A percentile compares a stretch with the other conserved stretches of the same genome.
phyloP scores from a whole-genome alignment of 2,329 filamentous ascomycete species.

The Lecanoromycetidae sp. region DNA sequence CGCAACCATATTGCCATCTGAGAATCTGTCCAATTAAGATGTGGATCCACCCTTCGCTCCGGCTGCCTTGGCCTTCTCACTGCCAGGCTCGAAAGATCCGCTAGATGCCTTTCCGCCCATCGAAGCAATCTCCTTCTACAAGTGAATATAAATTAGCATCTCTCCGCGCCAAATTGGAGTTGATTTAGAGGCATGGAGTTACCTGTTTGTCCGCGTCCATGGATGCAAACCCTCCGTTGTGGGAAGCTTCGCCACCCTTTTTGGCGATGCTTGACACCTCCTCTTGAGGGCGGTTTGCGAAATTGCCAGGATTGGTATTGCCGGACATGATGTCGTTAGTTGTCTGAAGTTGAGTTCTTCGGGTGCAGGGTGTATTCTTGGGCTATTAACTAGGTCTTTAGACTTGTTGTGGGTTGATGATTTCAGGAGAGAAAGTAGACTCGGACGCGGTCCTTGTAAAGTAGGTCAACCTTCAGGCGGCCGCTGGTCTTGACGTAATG shows the following conservation, averaged over 20 bases:
- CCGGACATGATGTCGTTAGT: slow-evolving; percentile 22
- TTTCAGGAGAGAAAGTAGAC: too few species aligned
- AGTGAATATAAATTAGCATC: not conserved
- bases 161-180: too few species aligned
- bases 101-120: slow-evolving; percentile 42
- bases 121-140: slow-evolving; percentile 43
- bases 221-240: slow-evolving; percentile 26
- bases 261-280: slow-evolving; percentile 38
- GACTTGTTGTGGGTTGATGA: too few species aligned
- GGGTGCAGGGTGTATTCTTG: not conserved
- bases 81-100: slow-evolving; percentile 44
- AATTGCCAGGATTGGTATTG: slow-evolving; percentile 38
- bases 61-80: slow-evolving; percentile 41
- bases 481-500: slow-evolving; percentile 9
- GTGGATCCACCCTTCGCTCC: slow-evolving; percentile 40
- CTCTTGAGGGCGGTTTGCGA: slow-evolving; percentile 40
- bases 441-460: not conserved
- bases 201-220: slow-evolving; percentile 27
- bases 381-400: too few species aligned
- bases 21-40: not conserved
- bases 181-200: not conserved
- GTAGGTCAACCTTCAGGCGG: not conserved
- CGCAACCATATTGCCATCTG: not conserved
- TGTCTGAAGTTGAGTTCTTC: not conserved
- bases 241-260: slow-evolving; percentile 38